Base-by-base conservation (phyloP, 2,329 filamentous ascomycete species). In the Didymella glomerata region DNA sequence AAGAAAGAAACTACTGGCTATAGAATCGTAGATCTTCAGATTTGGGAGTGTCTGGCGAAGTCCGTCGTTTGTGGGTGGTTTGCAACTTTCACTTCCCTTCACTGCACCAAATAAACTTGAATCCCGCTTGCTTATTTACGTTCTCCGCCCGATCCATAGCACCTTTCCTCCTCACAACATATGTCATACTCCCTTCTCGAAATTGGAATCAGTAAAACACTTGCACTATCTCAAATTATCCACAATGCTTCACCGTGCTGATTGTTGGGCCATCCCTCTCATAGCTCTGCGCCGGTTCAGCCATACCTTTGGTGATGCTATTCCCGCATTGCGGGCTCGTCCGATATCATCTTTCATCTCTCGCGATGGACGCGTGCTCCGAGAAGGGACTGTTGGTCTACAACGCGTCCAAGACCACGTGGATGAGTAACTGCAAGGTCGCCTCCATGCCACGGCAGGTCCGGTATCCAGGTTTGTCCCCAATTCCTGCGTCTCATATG, bases 401-500 rank as follows among this genome's bases (percentile, higher is more conserved):
- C 25, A 36, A 24, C 25, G 24, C n/a, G 27, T 24, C 40, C 57
- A 40, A 52, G 47, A 45, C 57, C 57, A 55, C 48, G 51, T 60
- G 51, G 11, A 18, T 44, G 41, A 41, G 42, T 34, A 55, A 48
- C 50, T 40, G 50, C 57, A 44, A 50, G 27, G 24, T 42, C 27
- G 36, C 28, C 4, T 54, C 30, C 20, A 48, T 24, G 27, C 49
- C 28, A 40, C 20, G 22, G 13, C 46, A 53, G 52, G 52, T 46
- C 62, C 61, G 60, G 48, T 22, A 54, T 61, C 63, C 66, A 66
- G 68, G 66, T 61, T 56, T 44, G 30, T 40, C 45, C 36, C 50
- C 47, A 36, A 25, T 34, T 36, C 53, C 54, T 62, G 57, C 54
- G 57, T 47, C 44, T 48, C 58, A 30, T 34, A 51, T 51, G 54